Evolutionary conservation across 306 rosid species (phyloP).

Genomic region (Lathyrus aphaca): DNA sequence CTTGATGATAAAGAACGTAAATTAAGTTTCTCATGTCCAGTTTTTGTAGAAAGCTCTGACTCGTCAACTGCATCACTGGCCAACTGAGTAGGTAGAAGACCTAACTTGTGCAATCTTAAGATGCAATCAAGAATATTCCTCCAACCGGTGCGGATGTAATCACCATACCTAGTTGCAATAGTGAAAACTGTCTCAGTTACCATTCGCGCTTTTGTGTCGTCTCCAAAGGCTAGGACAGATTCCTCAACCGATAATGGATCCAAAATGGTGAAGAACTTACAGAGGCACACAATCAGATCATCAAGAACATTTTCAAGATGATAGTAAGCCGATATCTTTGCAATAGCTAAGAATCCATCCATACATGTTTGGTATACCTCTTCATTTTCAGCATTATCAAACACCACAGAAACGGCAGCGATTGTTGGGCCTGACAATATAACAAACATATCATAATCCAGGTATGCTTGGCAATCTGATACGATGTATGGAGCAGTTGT

Average conservation of each 20-base stretch:
- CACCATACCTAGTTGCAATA: conserved; percentile 92
- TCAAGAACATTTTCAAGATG: conserved; percentile 99
- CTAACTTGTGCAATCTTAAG: conserved; percentile 90
- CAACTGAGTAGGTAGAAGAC: conserved; percentile 95
- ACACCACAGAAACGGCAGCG: conserved; percentile 97
- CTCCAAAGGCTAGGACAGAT: conserved; percentile 91
- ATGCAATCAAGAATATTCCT: conserved; percentile 96
- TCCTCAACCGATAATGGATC: conserved; percentile 87
- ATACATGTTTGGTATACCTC: conserved; percentile 94
- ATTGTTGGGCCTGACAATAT: conserved; percentile 96
- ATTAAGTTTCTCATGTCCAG: conserved; percentile 71
- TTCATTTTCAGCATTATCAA: conserved; percentile 98
- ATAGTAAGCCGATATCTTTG: conserved; percentile 94
- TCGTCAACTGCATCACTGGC: conserved; percentile 97
- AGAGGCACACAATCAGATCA: conserved; percentile 94
- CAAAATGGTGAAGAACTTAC: conserved; percentile 95
- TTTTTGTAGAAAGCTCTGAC: conserved; percentile 75
- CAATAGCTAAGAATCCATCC: conserved; percentile 93
- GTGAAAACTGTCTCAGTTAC: conserved; percentile 92
- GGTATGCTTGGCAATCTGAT: conserved; percentile 81
- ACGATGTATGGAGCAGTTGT: conserved; percentile 84
- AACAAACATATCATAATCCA: conserved; percentile 95
- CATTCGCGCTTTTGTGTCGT: conserved; percentile 93
- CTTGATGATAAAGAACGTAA: conserved; percentile 78
- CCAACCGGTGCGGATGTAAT: conserved; percentile 94